These are phyloP conservation scores for Solanum appendiculatum DNA, from an alignment of 257 asterid genomes.

Conservation along the genomic window DNA sequence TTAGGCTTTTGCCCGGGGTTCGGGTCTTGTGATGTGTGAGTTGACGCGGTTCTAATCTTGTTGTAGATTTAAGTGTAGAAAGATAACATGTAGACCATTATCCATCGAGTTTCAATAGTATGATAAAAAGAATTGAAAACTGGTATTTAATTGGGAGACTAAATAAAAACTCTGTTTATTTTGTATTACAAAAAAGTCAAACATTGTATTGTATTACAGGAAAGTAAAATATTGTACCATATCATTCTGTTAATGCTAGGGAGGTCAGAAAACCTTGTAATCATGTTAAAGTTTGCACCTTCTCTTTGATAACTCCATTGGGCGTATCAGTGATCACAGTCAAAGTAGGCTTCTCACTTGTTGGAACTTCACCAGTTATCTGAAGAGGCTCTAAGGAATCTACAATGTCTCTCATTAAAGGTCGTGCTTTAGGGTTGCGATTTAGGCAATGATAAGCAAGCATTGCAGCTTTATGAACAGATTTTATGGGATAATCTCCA, in stretches of 20 bases:
- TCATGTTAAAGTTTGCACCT: neutral
- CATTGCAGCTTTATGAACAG: conserved; percentile 78
- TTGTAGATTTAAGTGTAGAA: neutral
- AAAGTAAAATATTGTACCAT: neutral
- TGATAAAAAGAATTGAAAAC: neutral
- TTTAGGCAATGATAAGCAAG: conserved; percentile 82
- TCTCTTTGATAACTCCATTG: conserved; percentile 1
- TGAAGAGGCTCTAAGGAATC: conserved; percentile 89
- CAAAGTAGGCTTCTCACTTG: conserved; percentile 24
- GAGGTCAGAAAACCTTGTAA: neutral
- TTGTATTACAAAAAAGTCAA: neutral
- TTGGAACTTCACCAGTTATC: conserved; percentile 16
- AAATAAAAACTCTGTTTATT: neutral
- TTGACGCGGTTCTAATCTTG: neutral
- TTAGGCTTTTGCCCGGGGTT: neutral
- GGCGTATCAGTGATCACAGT: conserved; percentile 32
- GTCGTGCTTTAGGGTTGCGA: conserved; percentile 82
- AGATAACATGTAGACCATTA: neutral
- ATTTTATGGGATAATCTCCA: conserved; percentile 72
- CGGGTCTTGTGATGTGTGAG: neutral
- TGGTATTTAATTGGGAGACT: neutral
- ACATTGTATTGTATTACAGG: neutral
- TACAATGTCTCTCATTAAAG: conserved; percentile 83
- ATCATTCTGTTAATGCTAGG: neutral
- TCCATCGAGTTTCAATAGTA: neutral